phyloP scores from a whole-genome alignment of 1,284 basidiomycete species.

The Megacollybia platyphylla region DNA sequence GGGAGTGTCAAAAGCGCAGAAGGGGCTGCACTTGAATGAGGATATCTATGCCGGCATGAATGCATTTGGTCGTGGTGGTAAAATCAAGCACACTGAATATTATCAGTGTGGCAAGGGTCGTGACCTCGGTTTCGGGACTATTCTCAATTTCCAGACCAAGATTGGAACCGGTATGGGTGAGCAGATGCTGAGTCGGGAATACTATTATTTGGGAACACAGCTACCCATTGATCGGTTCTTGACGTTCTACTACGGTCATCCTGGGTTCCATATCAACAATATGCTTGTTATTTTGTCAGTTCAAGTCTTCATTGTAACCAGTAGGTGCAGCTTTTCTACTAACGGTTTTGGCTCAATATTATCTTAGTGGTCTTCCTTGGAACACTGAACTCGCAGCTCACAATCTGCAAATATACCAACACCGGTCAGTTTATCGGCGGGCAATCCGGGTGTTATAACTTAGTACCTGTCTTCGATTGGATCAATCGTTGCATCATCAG shows the following conservation, averaged over 20 bases:
- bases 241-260: slow-evolving; percentile 99
- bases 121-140: slow-evolving; percentile 98
- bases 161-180: slow-evolving; percentile 99
- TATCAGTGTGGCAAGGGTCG: slow-evolving; percentile 98
- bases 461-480: slow-evolving; percentile 84
- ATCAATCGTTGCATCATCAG: slow-evolving; percentile 90
- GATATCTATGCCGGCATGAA: slow-evolving; percentile 99
- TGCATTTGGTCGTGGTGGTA: slow-evolving; percentile 90
- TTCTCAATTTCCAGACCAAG: slow-evolving; percentile 99
- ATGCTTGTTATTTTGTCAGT: slow-evolving; percentile 94
- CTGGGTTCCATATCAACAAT: slow-evolving; percentile 99
- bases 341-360: slow-evolving; percentile 4
- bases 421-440: slow-evolving; percentile 61
- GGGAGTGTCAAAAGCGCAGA: slow-evolving; percentile 97
- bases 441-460: slow-evolving; percentile 84
- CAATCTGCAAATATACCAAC: slow-evolving; percentile 67
- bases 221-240: slow-evolving; percentile 96
- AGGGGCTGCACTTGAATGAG: slow-evolving; percentile 96
- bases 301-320: slow-evolving; percentile 80
- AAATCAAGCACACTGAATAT: slow-evolving; percentile 99
- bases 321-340: slow-evolving; percentile 30
- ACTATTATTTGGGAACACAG: slow-evolving; percentile 99
- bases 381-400: slow-evolving; percentile 72
- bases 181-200: slow-evolving; percentile 97
- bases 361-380: slow-evolving; percentile 79